Base-by-base conservation (phyloP, 2,329 filamentous ascomycete genomes). In the Nannizziopsis arthrosporioides region DNA sequence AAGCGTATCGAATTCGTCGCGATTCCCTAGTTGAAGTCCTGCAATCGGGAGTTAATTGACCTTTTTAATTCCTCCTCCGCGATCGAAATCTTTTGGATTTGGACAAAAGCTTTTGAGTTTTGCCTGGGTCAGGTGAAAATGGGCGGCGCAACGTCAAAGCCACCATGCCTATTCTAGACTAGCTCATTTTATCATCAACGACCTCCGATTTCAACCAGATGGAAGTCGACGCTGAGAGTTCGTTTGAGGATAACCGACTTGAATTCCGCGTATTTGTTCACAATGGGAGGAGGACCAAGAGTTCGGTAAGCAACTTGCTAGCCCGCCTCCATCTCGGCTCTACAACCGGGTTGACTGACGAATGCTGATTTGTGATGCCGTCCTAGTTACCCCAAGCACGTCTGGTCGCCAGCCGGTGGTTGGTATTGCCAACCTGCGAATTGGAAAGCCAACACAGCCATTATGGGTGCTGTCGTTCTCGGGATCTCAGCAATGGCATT, bases 351-450 rank as follows among this genome's bases (percentile, higher is more conserved):
- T 15, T 18, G 32, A 37, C 15, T 6, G 18, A 58, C 45, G 34
- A 30, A 17, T 14, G 17, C 48, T 49, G 40, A 51, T 39, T 11
- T 14, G 14, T 14, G 50, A 47, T 12, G n/a, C 18, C n/a, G n/a
- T 18, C 22, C 41, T 61, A 94, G 87, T 64, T 94, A 94, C 72
- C 89, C 88, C 68, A 95, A 94, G 77, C 90, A 98, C 76, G 87
- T 98, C 77, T 98, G 92, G 92, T 96, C 92, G 63, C 92, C 92
- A 53, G 76, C 90, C 56, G 92, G 92, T 77, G 92, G 92, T 70
- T 98, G 92, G 92, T 98, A 98, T 71, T 73, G 83, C 47, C 90
- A 94, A 67, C 92, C 92, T 47, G 75, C 78, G 57, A 98, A 98
- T 76, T 98, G 92, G 92, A 92, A 84, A 68, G 72, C 73, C 61